Conservation (phyloP, 768 basidiomycete species). For the Russula abietina region DNA sequence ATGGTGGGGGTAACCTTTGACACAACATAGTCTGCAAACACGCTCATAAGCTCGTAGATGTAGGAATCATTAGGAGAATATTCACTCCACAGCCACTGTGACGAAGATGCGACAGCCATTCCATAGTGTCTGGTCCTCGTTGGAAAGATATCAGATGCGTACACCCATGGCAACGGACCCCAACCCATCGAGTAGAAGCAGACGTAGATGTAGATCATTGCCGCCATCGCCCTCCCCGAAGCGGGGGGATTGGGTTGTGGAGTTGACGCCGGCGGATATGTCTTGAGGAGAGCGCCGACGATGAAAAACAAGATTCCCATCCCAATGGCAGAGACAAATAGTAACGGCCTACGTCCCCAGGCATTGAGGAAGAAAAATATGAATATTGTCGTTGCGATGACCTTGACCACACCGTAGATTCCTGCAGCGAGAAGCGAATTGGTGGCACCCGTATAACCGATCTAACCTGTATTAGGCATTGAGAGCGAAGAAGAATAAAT, state of each 20-base stretch:
- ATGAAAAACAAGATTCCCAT: conserved; percentile 82
- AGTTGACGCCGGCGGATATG: conserved; percentile 50
- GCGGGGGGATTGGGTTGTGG: conserved; percentile 36
- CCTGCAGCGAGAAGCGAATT: conserved; percentile 68
- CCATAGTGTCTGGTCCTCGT: conserved; percentile 81
- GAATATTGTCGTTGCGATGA: conserved; percentile 59
- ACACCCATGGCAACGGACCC: conserved; percentile 60
- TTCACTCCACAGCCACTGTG: conserved; percentile 81
- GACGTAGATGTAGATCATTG: conserved; percentile 80
- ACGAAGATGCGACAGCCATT: conserved; percentile 62
- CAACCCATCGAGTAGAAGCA: conserved; percentile 86
- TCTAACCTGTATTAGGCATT: conserved; percentile 33
- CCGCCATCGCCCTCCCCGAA: conserved; percentile 73
- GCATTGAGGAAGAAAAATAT: conserved; percentile 63
- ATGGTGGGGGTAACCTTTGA: conserved; percentile 65
- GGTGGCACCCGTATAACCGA: conserved; percentile 55
- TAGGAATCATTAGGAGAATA: conserved; percentile 18
- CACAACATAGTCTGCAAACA: conserved; percentile 55
- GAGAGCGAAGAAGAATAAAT: neutral
- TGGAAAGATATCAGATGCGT: conserved; percentile 80
- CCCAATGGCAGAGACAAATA: conserved; percentile 68
- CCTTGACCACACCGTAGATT: conserved; percentile 62
- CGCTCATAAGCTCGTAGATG: neutral
- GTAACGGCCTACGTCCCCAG: conserved; percentile 60
- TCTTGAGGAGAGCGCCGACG: conserved; percentile 78